Evolutionary conservation across 1,284 basidiomycete genomes (phyloP), one percentile per base, ranked within the genome.

Genomic region (Puccinia triticina): DNA sequence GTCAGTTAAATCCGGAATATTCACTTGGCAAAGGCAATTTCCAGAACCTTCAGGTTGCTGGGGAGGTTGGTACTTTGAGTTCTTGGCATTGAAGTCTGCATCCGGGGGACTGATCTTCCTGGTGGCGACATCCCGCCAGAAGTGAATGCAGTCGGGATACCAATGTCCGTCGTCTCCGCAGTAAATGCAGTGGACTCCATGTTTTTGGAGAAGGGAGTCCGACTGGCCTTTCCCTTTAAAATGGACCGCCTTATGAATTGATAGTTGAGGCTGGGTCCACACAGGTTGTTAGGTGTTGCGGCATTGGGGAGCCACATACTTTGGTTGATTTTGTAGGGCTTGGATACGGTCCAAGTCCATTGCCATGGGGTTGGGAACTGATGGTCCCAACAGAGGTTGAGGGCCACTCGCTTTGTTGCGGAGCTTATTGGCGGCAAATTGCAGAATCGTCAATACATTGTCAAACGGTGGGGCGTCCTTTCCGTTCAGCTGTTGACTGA

Each of bases 181-280:
- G 37, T 40, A 71, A n/a, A 43, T 10, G n/a, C 67, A 71, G 14
- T 8, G 8, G 26, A 43, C 3, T 5, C 67, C 67, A 43, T 55
- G 23, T 5, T 32, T 23, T 5, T 66, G 11, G 37, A 66, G 29
- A 3, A 66, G n/a, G 7, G 61, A 5, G 11, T 66, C 32, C 7
- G 61, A 66, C 32, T 66, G 37, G 26, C 61, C 61, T 32, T 66
- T 66, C 23, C 61, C 61, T 26, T 40, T 32, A 26, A 10, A 66
- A 26, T 32, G 32, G 16, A 26, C 21, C 12, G 61, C 61, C 26
- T 66, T 66, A 18, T 66, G 5, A 14, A 66, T 66, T 23, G 61
- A 21, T 4, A 55, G 5, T 4, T 21, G 14, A 91, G 88, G 83
- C 86, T 86, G 1, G n/a, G n/a, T n/a, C 93, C 91, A 34, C 87